These are phyloP conservation scores for Boletus huronensis DNA, from an alignment of 768 basidiomycete genomes.

Conservation along the genomic window DNA sequence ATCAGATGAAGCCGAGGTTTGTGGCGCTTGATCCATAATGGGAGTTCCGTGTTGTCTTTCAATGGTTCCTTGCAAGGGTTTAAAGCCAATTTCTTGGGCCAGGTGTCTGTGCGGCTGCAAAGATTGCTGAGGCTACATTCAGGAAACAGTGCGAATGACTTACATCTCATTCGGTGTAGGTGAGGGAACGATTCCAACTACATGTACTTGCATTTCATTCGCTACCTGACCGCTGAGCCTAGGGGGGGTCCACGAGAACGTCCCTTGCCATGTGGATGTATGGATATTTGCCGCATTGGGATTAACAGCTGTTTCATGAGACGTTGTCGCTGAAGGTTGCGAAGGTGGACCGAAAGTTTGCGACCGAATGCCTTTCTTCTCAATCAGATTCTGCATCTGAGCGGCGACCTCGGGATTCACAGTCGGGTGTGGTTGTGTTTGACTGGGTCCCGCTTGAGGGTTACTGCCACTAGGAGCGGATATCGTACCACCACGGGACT, in stretches of 20 bases:
- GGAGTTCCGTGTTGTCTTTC: constrained; percentile 39
- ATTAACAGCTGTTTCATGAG: constrained; percentile 10
- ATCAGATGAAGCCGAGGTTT: constrained; percentile 37
- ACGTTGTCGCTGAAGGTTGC: constrained; percentile 17
- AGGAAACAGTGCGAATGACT: constrained; percentile 15
- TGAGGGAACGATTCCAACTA: constrained; percentile 21
- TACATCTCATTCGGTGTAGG: constrained; percentile 33
- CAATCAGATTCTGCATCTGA: constrained; percentile 50
- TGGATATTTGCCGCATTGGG: constrained; percentile 1
- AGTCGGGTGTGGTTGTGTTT: constrained; percentile 5
- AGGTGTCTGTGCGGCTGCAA: constrained; percentile 47
- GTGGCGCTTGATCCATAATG: constrained; percentile 45
- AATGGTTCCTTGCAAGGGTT: constrained; percentile 40
- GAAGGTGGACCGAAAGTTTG: constrained; percentile 15
- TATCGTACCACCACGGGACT: constrained; percentile 22
- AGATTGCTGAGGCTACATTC: not conserved
- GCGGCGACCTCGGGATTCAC: constrained; percentile 23
- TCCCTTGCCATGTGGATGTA: constrained; percentile 44
- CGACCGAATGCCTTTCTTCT: constrained; percentile 39
- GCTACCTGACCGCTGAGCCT: constrained; percentile 36
- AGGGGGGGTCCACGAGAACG: constrained; percentile 40
- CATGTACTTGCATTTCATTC: constrained; percentile 39
- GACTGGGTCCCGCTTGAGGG: constrained; percentile 15
- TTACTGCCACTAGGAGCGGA: constrained; percentile 1
- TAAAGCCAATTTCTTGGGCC: constrained; percentile 48